Base-by-base conservation (phyloP, 1,284 basidiomycete genomes). In the Cryptococcus depauperatus region DNA sequence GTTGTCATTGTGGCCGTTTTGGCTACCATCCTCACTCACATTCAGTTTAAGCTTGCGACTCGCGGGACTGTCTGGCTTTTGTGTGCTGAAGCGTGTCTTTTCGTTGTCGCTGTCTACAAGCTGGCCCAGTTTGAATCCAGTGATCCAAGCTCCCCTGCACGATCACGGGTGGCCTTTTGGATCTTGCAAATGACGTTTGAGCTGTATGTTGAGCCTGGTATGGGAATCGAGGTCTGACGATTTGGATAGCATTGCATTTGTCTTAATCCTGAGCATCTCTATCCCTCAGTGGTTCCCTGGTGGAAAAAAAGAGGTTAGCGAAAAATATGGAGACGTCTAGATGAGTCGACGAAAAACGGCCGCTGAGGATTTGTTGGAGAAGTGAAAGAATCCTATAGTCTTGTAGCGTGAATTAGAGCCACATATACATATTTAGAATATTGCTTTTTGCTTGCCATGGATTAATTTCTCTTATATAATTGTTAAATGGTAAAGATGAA, bases 131-230 rank as follows among this genome's bases (percentile, higher is more conserved):
- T 33, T 23, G 43, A 38, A 32, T 39, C 28, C 18, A 47, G 29
- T 28, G 32, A 40, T 23, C 16, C 16, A n/a, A 32, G 27, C 35
- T 43, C 43, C 33, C 42, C 32, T 2, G 48, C 54, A 14, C 47
- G 50, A 26, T 45, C 44, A 8, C 26, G 14, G 14, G 42, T 45
- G 1, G 48, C 52, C 1, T 63, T 61, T 48, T 63, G 54, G 51
- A 33, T 56, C 29, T 38, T 57, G 39, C 54, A 61, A 41, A 49
- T 57, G 32, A 9, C 46, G 4, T 57, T 55, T 35, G 55, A 57
- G 37, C 37, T 55, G 55, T 55, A 30, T 46, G 50, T 53, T 19
- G 10, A 10, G 29, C 29, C 29, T 13, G 16, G 23, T 27, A 23
- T n/a, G n/a, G 16, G 26, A 29, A 23, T n/a, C 19, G 13, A 14